Base-by-base conservation (phyloP, 495 filamentous ascomycete genomes). In the Neurospora terricola region DNA sequence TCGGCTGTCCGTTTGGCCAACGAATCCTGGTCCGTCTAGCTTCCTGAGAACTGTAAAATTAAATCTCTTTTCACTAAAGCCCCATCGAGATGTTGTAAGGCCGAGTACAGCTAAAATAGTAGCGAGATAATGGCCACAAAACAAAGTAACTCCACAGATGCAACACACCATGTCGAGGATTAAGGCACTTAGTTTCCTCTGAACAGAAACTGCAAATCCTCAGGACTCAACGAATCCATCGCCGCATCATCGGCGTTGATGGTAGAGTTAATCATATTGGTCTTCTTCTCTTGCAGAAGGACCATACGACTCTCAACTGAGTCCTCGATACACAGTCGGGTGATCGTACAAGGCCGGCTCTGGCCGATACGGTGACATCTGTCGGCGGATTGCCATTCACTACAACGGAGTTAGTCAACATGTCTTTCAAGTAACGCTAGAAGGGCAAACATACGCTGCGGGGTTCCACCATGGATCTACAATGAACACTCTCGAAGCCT, bases 381-480 rank as follows among this genome's bases (percentile, higher is more conserved):
- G 80, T 99, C 96, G 4, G 94, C 95, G 73, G 90, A 93, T 78
- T 99, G 96, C 95, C 96, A 98, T 85, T 99, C 96, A 69, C 78
- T 80, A 54, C 74, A 7, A 16, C 14, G 14, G 8, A 16, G 27
- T 66, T 66, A 66, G 54, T 66, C 54, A 9, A 18, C 3, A 30
- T 14, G 27, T 66, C 14, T 62, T 27, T 18, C 54, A 36, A 27
- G 12, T 6, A 30, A 66, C 12, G n/a, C 4, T 6, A 38, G 14
- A 39, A 23, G n/a, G 16, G 21, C 5, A 54, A 48, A 78, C 78
- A 16, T 77, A 80, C 5, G 94, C 94, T 27, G 94, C 94, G 5
- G 95, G 95, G 74, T 98, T 98, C 95, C 95, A 97, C 94, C 94
- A 97, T 83, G 95, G 95, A 79, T 99, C 96, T 70, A 98, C 89